Base-by-base conservation (phyloP, 306 rosid genomes). In the Hylodesmum podocarpum region DNA sequence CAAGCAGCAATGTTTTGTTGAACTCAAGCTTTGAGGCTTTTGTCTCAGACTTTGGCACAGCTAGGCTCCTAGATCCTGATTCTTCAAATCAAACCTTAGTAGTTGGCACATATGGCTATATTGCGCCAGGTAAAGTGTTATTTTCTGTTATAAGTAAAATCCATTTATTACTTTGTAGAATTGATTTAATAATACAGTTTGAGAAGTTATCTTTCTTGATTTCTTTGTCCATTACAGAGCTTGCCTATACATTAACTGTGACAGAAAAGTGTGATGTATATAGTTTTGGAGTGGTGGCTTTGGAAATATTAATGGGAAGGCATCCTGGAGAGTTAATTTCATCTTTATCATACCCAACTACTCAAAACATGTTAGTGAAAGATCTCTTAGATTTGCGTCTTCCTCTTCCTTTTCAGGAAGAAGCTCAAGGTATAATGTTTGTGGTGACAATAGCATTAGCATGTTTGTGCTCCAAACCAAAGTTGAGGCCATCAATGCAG, bases 211-310 rank as follows among this genome's bases (percentile, higher is more conserved):
- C 15, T 6, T 31, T 14, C 9, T 34, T 14, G 0, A 19, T 34
- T 19, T 19, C 27, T 16, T 24, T 0, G 22, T 39, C 11, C 1
- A 8, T 73, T 73, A n/a, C 41, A 63, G 72, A 63, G 55, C 50
- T 75, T 13, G 72, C 63, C 0, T 46, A 62, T 49, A 75, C 79
- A 12, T 16, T 46, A 13, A 15, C 1, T 2, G 63, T 62, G 1
- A 75, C 62, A 4, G 22, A 41, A 27, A 73, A 57, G 27, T 73
- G 70, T 11, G 78, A 73, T 57, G 50, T 44, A 13, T 44, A 14
- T 14, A 44, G 50, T 44, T 44, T 44, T 44, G 50, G 50, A 14
- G 50, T 44, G 0, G 50, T 44, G 18, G 18, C 50, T 0, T 14
- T 44, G 50, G 50, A 44, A 15, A 44, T 19, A 44, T 44, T 44